These are phyloP conservation scores for Penicillium sp. DNA, from an alignment of 2,329 filamentous ascomycete species.

Conservation along the genomic window DNA sequence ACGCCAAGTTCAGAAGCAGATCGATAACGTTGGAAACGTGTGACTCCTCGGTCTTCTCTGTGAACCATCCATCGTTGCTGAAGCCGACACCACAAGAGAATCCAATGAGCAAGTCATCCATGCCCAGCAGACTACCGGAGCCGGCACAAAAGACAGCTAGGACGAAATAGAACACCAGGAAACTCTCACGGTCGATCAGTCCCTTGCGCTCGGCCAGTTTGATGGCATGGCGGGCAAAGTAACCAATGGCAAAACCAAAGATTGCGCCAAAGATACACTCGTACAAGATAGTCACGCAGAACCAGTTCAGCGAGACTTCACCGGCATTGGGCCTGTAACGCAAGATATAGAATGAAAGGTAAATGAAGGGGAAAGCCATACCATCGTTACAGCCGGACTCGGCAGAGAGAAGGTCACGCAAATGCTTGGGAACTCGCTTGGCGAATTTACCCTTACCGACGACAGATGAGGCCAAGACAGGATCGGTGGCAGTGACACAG, in stretches of 20 bases:
- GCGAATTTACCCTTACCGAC: slow-evolving; percentile 99
- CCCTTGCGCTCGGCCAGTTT: slow-evolving; percentile 82
- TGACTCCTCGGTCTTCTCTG: slow-evolving; percentile 95
- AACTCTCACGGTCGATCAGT: slow-evolving; percentile 93
- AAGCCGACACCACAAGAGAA: slow-evolving; percentile 98
- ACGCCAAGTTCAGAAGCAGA: slow-evolving; percentile 91
- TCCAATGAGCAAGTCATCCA: slow-evolving; percentile 92
- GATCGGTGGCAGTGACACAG: slow-evolving; percentile 96
- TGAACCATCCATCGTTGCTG: slow-evolving; percentile 99
- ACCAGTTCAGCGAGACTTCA: slow-evolving; percentile 80
- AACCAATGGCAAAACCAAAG: slow-evolving; percentile 86
- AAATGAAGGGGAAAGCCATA: slow-evolving; percentile 99
- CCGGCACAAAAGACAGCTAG: slow-evolving; percentile 94
- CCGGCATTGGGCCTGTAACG: slow-evolving; percentile 72
- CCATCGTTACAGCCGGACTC: slow-evolving; percentile 99
- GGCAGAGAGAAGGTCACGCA: slow-evolving; percentile 90
- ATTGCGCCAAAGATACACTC: slow-evolving; percentile 93
- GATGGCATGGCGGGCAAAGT: slow-evolving; percentile 87
- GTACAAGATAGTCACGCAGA: slow-evolving; percentile 88
- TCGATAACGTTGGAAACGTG: slow-evolving; percentile 99
- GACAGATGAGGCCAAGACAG: slow-evolving; percentile 93
- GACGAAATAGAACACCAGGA: slow-evolving; percentile 98
- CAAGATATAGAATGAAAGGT: slow-evolving; percentile 87
- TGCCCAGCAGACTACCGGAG: slow-evolving; percentile 84
- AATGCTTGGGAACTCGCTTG: slow-evolving; percentile 94